Base-by-base conservation (phyloP, 2,329 filamentous ascomycete species). In the Tolypocladium pustulatum region DNA sequence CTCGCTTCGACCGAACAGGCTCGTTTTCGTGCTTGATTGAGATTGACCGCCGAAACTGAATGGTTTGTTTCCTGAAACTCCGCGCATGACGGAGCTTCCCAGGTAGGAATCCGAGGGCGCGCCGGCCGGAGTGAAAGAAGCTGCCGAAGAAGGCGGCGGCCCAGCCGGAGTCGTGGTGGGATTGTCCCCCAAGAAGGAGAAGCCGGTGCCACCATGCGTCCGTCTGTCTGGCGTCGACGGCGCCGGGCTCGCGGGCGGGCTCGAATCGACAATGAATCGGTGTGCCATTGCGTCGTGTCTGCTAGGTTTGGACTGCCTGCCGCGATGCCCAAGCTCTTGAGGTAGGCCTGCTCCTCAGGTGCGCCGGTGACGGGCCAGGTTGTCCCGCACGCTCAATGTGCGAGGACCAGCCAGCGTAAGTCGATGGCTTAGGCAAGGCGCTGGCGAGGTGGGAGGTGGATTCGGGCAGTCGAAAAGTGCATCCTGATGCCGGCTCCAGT, bases 111-210 rank as follows among this genome's bases (percentile, higher is more conserved):
- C 78, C 27, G 81, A 80, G 0, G 81, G 81, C 20, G 81, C 80
- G 58, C 82, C 82, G 20, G 76, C 74, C 1, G 81, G 81, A 1
- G 81, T 83, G 69, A 83, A 83, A 51, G 80, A 82, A 5, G 76
- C 76, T 10, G 76, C 75, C 9, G 80, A 79, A 34, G 81, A 80
- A 0, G 80, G 79, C 34, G 80, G 79, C 37, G 76, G 76, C 0
- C 76, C 81, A 22, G 76, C 77, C 6, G 81, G 81, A 2, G 81
- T 83, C 2, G 79, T 82, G 41, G 80, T 78, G 8, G 80, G 78
- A 55, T 75, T 72, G 10, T 78, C 73, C 60, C 69, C 75, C 43
- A 75, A 74, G 41, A 69, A 70, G 46, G 75, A 77, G 49, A 71
- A 66, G 41, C 69, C 73, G 25, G 69, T 67, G 36, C 64, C 63